Percentiles rank a stretch among this genome's conserved stretches.
These are phyloP conservation scores for Sphagnurus paluster DNA, from an alignment of 1,284 basidiomycete genomes.

Conservation along the genomic window DNA sequence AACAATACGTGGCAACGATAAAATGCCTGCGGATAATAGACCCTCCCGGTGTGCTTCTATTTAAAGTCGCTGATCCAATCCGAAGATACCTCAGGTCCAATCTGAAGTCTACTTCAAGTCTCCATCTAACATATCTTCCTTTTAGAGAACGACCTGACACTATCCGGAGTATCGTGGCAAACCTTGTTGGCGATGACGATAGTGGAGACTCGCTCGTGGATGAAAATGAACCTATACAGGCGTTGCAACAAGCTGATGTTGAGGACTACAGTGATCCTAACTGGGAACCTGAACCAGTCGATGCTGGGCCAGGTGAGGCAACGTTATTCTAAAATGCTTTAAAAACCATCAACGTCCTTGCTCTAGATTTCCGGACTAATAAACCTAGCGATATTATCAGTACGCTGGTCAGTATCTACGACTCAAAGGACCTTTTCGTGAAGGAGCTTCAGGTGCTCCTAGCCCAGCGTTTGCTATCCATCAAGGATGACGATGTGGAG, in stretches of 20 bases:
- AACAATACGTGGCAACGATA: conserved; percentile 95
- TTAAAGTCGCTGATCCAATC: conserved; percentile 90
- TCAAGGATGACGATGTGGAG: conserved; percentile 78
- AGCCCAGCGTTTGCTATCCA: conserved; percentile 78
- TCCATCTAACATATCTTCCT: neutral
- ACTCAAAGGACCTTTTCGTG: conserved; percentile 91
- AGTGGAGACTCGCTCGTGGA: conserved; percentile 78
- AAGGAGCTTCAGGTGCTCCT: conserved; percentile 90
- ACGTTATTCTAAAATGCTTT: conserved; percentile 21
- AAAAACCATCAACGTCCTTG: neutral
- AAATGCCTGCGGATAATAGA: conserved; percentile 89
- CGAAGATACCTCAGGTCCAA: conserved; percentile 78
- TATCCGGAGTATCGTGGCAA: conserved; percentile 89
- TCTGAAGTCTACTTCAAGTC: neutral
- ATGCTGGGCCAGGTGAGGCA: conserved; percentile 88
- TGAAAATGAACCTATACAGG: conserved; percentile 76
- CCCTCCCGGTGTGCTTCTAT: conserved; percentile 88
- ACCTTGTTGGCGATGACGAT: conserved; percentile 85
- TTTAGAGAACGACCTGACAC: conserved; percentile 83
- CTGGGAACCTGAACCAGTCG: conserved; percentile 93
- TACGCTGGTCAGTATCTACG: conserved; percentile 94
- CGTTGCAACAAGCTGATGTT: conserved; percentile 69
- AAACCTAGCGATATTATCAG: conserved; percentile 90
- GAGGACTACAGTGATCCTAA: conserved; percentile 87
- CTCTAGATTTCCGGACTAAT: conserved; percentile 81